Conservation (phyloP, 106 monocot species). For the Platanthera zijinensis region DNA sequence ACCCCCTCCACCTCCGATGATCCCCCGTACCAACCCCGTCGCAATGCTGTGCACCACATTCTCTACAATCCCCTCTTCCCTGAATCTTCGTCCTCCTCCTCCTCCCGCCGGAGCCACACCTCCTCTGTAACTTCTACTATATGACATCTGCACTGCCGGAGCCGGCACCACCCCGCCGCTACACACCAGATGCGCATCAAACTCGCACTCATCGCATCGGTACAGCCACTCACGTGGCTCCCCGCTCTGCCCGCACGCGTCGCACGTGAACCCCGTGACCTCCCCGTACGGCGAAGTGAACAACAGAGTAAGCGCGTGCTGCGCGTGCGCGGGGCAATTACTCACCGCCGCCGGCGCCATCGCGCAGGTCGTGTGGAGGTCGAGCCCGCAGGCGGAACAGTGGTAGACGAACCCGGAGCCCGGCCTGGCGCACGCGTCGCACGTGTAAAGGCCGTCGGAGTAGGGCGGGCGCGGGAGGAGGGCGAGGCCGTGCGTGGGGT, state of each 20-base stretch:
- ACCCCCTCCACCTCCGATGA: constrained; percentile 4
- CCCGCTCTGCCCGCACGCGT: constrained; percentile 23
- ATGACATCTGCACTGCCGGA: neutral
- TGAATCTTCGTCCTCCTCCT: neutral
- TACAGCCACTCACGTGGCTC: constrained; percentile 22
- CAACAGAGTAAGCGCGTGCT: constrained; percentile 19
- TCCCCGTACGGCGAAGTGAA: constrained; percentile 24
- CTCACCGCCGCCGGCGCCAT: constrained; percentile 13
- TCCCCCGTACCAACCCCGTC: constrained; percentile 2
- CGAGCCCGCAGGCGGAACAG: constrained; percentile 25
- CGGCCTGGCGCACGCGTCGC: constrained; percentile 30
- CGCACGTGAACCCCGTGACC: constrained; percentile 23
- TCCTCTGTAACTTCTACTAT: neutral
- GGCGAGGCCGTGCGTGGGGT: constrained; percentile 28
- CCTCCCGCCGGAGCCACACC: neutral
- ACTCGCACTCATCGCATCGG: constrained; percentile 31
- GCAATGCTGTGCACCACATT: constrained; percentile 12
- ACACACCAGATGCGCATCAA: constrained; percentile 31
- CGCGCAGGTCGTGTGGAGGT: constrained; percentile 30
- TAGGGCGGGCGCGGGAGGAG: constrained; percentile 35
- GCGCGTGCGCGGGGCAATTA: constrained; percentile 10
- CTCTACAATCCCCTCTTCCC: neutral
- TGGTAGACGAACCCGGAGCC: constrained; percentile 38
- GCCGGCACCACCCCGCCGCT: neutral
- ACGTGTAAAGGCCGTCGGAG: constrained; percentile 30